Base-by-base conservation (phyloP, 225 moss, liverwort and hornwort genomes). In the Antitrichia curtipendula region DNA sequence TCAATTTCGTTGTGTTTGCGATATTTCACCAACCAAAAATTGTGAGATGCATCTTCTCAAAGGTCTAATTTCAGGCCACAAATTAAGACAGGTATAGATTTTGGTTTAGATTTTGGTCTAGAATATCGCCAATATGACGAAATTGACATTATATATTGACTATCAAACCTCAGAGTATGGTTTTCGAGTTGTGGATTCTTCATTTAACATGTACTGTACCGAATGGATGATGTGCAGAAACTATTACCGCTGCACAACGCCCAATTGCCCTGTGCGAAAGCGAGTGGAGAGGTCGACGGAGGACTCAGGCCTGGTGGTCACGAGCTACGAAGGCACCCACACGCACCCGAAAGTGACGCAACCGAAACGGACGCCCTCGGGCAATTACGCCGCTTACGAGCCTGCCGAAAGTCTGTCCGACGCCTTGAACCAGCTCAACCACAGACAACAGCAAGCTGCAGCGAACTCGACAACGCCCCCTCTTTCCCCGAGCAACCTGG, bases 321-420 rank as follows among this genome's bases (percentile, higher is more conserved):
- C 93, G 8, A 93, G 92, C 84, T 93, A 93, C 79, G 93, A 93
- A 87, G 93, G 93, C 61, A 91, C 86, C 3, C 93, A 93, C 78
- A 92, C 85, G 1, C 93, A 93, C 63, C 85, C 89, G 6, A 92
- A 90, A 86, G 90, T 92, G 84, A 92, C 90, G 14, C 92, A 90
- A 34, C 88, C 88, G 9, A 92, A 90, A 19, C 69, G 90, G 2
- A 86, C 90, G 7, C 50, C 86, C 0, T 88, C 90, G 65, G 90
- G 89, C 10, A 76, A 45, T 49, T 86, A 70, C 45, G 73, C 84
- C 2, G 54, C 88, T 6, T 59, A 86, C 86, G 90, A 92, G 56
- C 83, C 90, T 11, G 88, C 90, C 6, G 88, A 92, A 21, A 90
- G 90, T 12, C 57, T 90, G 23, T 90, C 88, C 41, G 92, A 92